Base-by-base conservation (phyloP, 192 early-diverging fungal genomes). In the Entomortierella lignicola region DNA sequence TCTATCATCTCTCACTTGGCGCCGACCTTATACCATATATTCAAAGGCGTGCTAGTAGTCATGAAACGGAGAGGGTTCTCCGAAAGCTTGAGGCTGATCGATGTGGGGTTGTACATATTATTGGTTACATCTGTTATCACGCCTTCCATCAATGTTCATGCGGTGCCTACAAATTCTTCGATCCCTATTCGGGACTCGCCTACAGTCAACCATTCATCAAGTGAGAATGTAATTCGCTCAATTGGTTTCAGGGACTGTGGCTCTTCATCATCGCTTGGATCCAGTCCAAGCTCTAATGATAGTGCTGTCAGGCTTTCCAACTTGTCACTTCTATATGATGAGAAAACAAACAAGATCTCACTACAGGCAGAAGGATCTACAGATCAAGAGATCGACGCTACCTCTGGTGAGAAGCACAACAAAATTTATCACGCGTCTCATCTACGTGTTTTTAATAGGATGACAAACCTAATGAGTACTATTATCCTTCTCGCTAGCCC, bases 321-420 rank as follows among this genome's bases (percentile, higher is more conserved):
- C 27, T 39, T 77, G 21, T 58, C 52, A 1, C 25, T 77, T 6
- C 31, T 68, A 31, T 77, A 77, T 34, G 42, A 68, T 21, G 73
- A 43, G 8, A 34, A 68, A n/a, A 30, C 66, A 1, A 77, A 77
- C 47, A 69, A 52, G 26, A 77, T 77, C 31, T 63, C 60, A 26
- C 18, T 77, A 11, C 41, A 60, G 21, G 73, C 65, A 1, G 66
- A 68, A 8, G 73, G 73, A 8, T 56, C 39, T 8, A 58, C 73
- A 15, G 55, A 77, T 27, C 37, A 42, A 13, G 73, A 68, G 27
- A 41, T 63, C 29, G 34, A 77, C 31, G 60, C 55, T 23, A 68
- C 59, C 8, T 55, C 66, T 53, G 73, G 73, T 77, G 18, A n/a
- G 31, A 0, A 8, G 11, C 17, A 17, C n/a, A 32, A 2, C 47